Evolutionary conservation across 1,284 basidiomycete genomes (phyloP), one percentile per base, ranked within the genome.

Genomic region (Apiotrichum montevideense): DNA sequence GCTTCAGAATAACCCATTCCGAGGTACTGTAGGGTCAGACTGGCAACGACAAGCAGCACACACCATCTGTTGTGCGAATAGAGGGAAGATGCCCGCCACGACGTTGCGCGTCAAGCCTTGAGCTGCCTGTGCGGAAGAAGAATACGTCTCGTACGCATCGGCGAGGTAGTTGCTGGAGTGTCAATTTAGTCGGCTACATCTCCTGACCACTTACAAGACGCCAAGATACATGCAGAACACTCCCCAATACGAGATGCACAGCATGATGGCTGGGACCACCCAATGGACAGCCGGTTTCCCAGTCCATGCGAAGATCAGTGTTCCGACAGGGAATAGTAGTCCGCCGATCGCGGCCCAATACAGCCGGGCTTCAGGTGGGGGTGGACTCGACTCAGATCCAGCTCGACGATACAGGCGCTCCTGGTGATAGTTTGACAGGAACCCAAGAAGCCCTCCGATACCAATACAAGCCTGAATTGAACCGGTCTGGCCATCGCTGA

Each of bases 361-460:
- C 10, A 80, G 68, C 3, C 79, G 62, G 2, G 77, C 78, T 63
- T 80, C 79, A 0, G 79, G 79, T 0, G 73, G 69, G 0, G 79
- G 74, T 34, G 70, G 67, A 6, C 78, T 77, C 0, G 69, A 66
- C 0, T 70, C 61, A 21, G 59, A 56, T 6, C 67, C 61, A 2
- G 72, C 64, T 4, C 59, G 57, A 14, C 50, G 59, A 58, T 73
- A 74, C 14, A 74, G 64, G 44, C 61, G 47, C 58, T 74, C 71
- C 63, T 75, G 73, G 56, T 70, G 75, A 61, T 54, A 74, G 73
- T 91, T 87, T 42, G 85, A 84, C 35, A 87, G 64, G 46, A 87
- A 86, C 0, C 88, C 90, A 40, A 90, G 57, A 63, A 83, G 81
- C 3, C 87, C 84, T 8, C 89, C 90, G 41, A 80, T 48, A 33